Conservation (phyloP, 306 rosid genomes). For the Nissolia schottii region DNA sequence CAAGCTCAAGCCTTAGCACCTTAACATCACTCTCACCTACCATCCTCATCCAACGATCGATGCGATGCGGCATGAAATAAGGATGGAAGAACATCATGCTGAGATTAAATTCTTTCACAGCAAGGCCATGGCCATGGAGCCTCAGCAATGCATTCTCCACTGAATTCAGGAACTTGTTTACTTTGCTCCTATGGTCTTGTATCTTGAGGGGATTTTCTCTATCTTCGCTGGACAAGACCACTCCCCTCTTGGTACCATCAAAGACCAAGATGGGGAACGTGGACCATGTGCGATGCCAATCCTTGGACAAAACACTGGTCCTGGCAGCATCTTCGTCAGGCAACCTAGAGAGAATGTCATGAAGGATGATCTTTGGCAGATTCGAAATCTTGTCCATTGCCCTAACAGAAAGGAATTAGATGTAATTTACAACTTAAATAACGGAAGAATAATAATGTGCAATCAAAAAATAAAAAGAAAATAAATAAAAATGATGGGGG, state of each 20-base stretch:
- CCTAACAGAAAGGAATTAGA: not conserved
- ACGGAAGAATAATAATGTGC: not conserved
- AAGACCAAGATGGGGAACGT: not conserved
- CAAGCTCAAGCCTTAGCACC: not conserved
- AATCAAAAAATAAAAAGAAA: too few species aligned
- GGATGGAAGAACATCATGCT: not conserved
- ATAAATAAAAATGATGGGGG: too few species aligned
- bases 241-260: not conserved
- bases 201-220: too few species aligned
- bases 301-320: not conserved
- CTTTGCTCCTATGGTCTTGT: too few species aligned
- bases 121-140: not conserved
- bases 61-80: not conserved
- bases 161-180: not conserved
- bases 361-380: slow-evolving; percentile 14
- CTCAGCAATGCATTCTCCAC: not conserved
- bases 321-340: not conserved
- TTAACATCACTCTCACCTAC: not conserved
- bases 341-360: slow-evolving; percentile 14
- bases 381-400: not conserved
- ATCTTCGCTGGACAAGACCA: too few species aligned
- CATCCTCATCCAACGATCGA: not conserved
- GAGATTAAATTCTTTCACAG: not conserved
- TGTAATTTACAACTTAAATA: not conserved
- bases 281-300: not conserved